Conservation (phyloP, 805 yeast species). For the Cyberlindnera americana region DNA sequence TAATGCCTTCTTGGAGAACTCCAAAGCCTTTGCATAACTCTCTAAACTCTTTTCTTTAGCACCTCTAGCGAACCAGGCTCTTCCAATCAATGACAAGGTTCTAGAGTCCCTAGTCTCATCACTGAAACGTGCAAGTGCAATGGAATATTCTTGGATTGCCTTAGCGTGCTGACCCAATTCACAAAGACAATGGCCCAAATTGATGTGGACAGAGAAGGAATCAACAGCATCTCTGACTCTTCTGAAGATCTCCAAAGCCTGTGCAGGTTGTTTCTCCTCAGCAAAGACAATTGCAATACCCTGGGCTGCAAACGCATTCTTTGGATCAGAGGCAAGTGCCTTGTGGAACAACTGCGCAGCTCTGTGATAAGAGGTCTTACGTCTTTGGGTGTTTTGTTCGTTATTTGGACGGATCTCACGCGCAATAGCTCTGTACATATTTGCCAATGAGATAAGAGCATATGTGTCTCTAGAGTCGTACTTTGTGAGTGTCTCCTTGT, state of each 20-base stretch:
- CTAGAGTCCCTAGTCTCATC: constrained; percentile 62
- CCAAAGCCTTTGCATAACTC: constrained; percentile 59
- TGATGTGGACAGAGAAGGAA: constrained; percentile 78
- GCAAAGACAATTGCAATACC: constrained; percentile 93
- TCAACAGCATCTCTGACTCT: constrained; percentile 87
- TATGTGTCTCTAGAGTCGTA: constrained; percentile 85
- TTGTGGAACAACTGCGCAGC: constrained; percentile 93
- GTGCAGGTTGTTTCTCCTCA: constrained; percentile 68
- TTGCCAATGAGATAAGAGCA: constrained; percentile 87
- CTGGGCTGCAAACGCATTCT: constrained; percentile 94
- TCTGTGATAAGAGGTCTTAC: constrained; percentile 71
- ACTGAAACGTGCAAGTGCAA: constrained; percentile 63
- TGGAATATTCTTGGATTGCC: constrained; percentile 85
- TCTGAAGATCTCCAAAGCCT: constrained; percentile 82
- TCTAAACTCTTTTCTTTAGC: constrained; percentile 58
- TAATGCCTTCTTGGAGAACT: constrained; percentile 57
- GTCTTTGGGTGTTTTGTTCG: constrained; percentile 51
- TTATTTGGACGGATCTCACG: constrained; percentile 57
- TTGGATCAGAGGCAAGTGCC: constrained; percentile 77
- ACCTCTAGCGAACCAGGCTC: constrained; percentile 86
- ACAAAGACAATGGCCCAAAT: constrained; percentile 81
- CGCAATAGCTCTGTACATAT: constrained; percentile 78
- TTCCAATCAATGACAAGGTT: constrained; percentile 69
- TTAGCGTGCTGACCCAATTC: constrained; percentile 80
- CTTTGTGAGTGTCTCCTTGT: constrained; percentile 78